A percentile compares a stretch with the other conserved stretches of the same genome.
Evolutionary conservation across 2,329 filamentous ascomycete species (phyloP).

Genomic region (Thelonectria discophora): DNA sequence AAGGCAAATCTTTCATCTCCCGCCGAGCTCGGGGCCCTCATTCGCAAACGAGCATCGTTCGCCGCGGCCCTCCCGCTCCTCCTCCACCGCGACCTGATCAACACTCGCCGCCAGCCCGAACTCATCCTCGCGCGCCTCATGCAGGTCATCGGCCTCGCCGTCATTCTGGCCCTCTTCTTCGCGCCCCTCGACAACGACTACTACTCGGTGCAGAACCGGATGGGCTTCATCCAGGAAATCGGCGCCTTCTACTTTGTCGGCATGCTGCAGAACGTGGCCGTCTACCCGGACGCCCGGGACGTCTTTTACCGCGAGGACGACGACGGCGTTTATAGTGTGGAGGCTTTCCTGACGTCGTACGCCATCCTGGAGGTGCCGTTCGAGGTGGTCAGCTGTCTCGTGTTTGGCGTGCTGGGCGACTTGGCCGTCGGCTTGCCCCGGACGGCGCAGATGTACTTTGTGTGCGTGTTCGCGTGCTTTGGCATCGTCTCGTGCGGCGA

Average conservation of each 20-base stretch:
- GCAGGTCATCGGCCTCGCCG: slow-evolving; percentile 71
- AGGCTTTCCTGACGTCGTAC: slow-evolving; percentile 77
- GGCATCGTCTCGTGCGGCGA: slow-evolving; percentile 79
- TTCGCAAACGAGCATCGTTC: slow-evolving; percentile 70
- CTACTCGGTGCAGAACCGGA: slow-evolving; percentile 74
- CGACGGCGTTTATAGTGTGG: slow-evolving; percentile 75
- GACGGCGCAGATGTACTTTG: slow-evolving; percentile 71
- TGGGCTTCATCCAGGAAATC: slow-evolving; percentile 78
- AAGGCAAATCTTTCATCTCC: slow-evolving; percentile 67
- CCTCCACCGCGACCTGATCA: slow-evolving; percentile 72
- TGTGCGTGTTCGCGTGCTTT: slow-evolving; percentile 74
- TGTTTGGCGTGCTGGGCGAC: slow-evolving; percentile 71
- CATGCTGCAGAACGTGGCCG: slow-evolving; percentile 81
- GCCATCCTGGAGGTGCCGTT: slow-evolving; percentile 76
- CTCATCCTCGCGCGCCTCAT: slow-evolving; percentile 71
- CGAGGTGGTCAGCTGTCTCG: slow-evolving; percentile 69
- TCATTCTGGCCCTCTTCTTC: slow-evolving; percentile 75
- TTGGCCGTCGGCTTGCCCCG: slow-evolving; percentile 72
- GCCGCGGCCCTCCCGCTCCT: slow-evolving; percentile 71
- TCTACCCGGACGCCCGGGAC: slow-evolving; percentile 76
- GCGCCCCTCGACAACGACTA: slow-evolving; percentile 75
- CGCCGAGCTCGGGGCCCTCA: slow-evolving; percentile 75
- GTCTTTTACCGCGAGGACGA: slow-evolving; percentile 82
- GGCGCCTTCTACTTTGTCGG: slow-evolving; percentile 78
- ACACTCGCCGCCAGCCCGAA: slow-evolving; percentile 72